Evolutionary conservation across 768 basidiomycete genomes (phyloP).

Genomic region (Dioszegia crocea): DNA sequence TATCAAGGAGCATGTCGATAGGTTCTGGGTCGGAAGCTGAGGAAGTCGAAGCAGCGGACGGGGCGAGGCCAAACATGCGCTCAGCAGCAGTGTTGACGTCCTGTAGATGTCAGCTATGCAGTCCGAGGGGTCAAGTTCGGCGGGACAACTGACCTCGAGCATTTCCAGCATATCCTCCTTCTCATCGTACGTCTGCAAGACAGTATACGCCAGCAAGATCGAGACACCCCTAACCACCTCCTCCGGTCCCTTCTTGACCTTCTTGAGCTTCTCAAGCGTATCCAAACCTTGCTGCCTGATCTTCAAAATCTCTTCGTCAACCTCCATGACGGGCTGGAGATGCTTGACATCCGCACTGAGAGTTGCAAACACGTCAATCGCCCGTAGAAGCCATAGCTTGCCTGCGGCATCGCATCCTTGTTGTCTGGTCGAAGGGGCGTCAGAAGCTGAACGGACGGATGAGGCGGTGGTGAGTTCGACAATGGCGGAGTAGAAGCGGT

Average conservation of each 20-base stretch:
- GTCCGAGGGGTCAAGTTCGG: no score
- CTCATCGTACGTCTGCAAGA: constrained; percentile 69
- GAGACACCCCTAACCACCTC: constrained; percentile 67
- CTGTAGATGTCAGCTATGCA: constrained; percentile 12
- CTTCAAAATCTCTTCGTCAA: constrained; percentile 59
- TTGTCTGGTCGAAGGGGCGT: constrained; percentile 13
- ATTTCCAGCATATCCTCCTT: constrained; percentile 60
- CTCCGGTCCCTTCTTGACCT: constrained; percentile 52
- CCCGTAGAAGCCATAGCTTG: constrained; percentile 71
- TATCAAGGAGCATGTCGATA: constrained; percentile 79
- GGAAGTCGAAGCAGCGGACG: not conserved
- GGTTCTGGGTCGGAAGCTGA: constrained; percentile 55
- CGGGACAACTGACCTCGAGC: constrained; percentile 59
- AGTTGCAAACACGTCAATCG: constrained; percentile 50
- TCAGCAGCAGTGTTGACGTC: constrained; percentile 40
- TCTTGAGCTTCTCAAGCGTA: constrained; percentile 38
- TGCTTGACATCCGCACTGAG: constrained; percentile 66
- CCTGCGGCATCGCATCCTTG: constrained; percentile 66
- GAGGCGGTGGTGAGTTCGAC: constrained; percentile 66
- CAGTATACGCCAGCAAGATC: constrained; percentile 64
- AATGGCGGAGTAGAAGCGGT: constrained; percentile 66
- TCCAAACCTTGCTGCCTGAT: constrained; percentile 54
- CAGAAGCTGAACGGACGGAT: constrained; percentile 32
- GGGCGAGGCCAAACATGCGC: constrained; percentile 35
- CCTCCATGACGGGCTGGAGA: constrained; percentile 55